phyloP scores from a whole-genome alignment of 257 asterid genomes.

The Solanum etuberosum region DNA sequence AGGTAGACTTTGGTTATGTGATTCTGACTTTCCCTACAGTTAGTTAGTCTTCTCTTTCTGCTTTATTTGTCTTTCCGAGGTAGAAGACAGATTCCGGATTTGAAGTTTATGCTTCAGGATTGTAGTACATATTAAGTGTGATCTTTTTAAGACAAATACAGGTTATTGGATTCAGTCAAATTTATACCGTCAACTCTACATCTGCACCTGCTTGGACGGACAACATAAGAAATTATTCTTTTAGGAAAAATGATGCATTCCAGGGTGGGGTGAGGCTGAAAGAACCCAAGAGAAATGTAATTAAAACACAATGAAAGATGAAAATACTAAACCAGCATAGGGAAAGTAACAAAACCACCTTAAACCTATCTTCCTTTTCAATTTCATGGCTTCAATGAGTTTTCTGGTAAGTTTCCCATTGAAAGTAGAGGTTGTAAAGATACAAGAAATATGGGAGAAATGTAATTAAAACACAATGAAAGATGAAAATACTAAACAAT shows the following conservation, averaged over 20 bases:
- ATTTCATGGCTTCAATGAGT: background rate
- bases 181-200: too few relatives aligned
- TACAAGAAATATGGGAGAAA: background rate
- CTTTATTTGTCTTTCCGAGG: background rate
- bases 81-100: too few relatives aligned
- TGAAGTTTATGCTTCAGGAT: too few relatives aligned
- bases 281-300: too few relatives aligned
- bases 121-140: too few relatives aligned
- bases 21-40: background rate
- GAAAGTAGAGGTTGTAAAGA: background rate
- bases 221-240: too few relatives aligned
- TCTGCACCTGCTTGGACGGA: too few relatives aligned
- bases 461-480: background rate
- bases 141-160: too few relatives aligned
- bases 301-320: too few relatives aligned
- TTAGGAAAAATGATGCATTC: background rate
- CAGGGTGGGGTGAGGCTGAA: background rate
- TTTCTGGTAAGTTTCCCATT: background rate
- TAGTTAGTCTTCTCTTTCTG: background rate
- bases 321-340: too few relatives aligned
- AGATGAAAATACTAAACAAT: slow-evolving; percentile 21
- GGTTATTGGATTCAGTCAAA: too few relatives aligned
- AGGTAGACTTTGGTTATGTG: background rate
- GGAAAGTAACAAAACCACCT: background rate
- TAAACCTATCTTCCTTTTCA: background rate